These are phyloP conservation scores for Coemansia sp. DNA, from an alignment of 192 early-diverging fungal genomes.

Conservation along the genomic window DNA sequence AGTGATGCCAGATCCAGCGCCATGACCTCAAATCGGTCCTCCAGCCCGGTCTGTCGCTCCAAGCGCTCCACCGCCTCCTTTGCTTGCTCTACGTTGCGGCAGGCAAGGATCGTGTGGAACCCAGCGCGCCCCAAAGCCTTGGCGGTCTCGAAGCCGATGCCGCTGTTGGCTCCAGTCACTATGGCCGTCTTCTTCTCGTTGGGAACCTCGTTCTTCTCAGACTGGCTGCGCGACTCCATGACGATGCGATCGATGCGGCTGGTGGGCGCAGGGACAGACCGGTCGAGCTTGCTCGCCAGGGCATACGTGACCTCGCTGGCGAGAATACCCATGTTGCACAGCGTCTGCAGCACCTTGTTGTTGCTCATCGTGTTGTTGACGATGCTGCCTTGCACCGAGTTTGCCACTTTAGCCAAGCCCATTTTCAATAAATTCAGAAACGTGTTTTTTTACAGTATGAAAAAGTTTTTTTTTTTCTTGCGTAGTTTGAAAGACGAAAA, in stretches of 20 bases:
- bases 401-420: slow-evolving; percentile 27
- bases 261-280: slow-evolving; percentile 18
- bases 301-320: slow-evolving; percentile 31
- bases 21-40: slow-evolving; percentile 39
- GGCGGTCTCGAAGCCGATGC: slow-evolving; percentile 64
- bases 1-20: slow-evolving; percentile 59
- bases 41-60: slow-evolving; percentile 42
- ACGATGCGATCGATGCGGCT: slow-evolving; percentile 42
- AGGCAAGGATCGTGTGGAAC: slow-evolving; percentile 56
- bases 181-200: slow-evolving; percentile 42
- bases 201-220: not conserved
- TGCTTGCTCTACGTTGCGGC: slow-evolving; percentile 24
- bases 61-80: slow-evolving; percentile 42
- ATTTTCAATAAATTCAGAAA: slow-evolving; percentile 17
- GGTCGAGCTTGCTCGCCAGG: slow-evolving; percentile 33
- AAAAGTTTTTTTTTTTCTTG: not conserved
- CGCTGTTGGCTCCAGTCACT: slow-evolving; percentile 63
- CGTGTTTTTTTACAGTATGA: not conserved
- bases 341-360: not conserved
- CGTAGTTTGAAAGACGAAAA: not conserved
- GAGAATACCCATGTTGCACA: slow-evolving; percentile 18
- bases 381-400: slow-evolving; percentile 26
- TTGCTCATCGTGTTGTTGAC: slow-evolving; percentile 1
- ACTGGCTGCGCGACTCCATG: slow-evolving; percentile 17
- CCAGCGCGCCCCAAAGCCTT: slow-evolving; percentile 62